Base-by-base conservation (phyloP, 257 asterid genomes). In the Nicotiana otophora region DNA sequence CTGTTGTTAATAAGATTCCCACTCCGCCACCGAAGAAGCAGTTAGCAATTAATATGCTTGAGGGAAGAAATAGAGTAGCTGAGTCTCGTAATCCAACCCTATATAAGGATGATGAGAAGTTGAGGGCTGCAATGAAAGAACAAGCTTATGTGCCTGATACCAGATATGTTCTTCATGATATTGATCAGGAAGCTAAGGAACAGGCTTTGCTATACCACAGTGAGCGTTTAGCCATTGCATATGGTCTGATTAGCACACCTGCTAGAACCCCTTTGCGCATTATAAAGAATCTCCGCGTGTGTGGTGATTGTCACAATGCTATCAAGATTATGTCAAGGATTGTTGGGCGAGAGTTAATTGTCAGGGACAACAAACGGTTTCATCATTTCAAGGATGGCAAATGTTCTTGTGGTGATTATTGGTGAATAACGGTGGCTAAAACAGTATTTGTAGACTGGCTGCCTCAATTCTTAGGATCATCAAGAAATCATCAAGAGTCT, bases 161-260 rank as follows among this genome's bases (percentile, higher is more conserved):
- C 5, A 87, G 98, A 82, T 96, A 94, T 26, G 99, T 94, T 77
- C 97, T 94, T 51, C 99, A 94, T 33, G 98, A 96, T 90, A 96
- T 96, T 84, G 99, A 96, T 87, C 98, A 94, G 87, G 99, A 96
- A 85, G 99, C 99, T 5, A 96, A 96, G 88, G 98, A 96, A 88
- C 98, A 96, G 86, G 97, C 98, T 1, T 80, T 96, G 90, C 92
- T 94, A 10, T 92, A 96, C 89, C 98, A 96, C 58, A 96, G 99
- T 11, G 99, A 96, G 88, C 97, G 99, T 5, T 88, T 96, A 10
- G 99, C 99, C 28, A 94, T 96, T 84, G 98, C 99, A 3, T 94
- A 92, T 53, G 99, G 99, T 81, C 88, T 96, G 77, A 94, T 96
- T 54, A 94, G 97, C 74, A 96, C 98, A 62, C 97, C 98, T 17